Evolutionary conservation across 768 basidiomycete species (phyloP).

Genomic region (Polyporus arcularius): DNA sequence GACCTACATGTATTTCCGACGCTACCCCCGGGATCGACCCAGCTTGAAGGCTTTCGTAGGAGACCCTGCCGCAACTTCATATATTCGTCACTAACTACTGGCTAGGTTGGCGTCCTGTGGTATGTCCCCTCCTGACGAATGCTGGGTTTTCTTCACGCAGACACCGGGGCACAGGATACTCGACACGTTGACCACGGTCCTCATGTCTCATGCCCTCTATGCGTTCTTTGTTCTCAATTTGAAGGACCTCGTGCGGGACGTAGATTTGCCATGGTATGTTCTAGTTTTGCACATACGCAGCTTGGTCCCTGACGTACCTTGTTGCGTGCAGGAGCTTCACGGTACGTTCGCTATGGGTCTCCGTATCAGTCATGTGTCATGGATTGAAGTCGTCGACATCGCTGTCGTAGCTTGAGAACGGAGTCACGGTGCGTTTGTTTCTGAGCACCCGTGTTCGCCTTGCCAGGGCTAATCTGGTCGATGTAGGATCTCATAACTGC

Average conservation of each 20-base stretch:
- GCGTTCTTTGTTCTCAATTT: not conserved
- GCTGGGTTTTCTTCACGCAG: not conserved
- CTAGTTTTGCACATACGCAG: not conserved
- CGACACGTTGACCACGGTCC: not conserved
- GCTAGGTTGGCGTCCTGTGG: not conserved
- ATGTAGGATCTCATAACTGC: not conserved
- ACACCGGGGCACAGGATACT: not conserved
- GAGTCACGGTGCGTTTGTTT: not conserved
- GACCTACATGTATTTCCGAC: not conserved
- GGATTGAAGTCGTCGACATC: not conserved
- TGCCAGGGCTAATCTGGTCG: not conserved
- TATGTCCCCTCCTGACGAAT: not conserved
- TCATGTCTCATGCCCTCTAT: not conserved
- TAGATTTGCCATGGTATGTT: not conserved
- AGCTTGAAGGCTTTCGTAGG: not conserved
- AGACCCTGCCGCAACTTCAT: not conserved
- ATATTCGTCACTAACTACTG: not conserved
- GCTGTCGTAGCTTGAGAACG: not conserved
- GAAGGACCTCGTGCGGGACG: not conserved
- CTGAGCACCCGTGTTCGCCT: not conserved
- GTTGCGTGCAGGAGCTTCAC: not conserved
- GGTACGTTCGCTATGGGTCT: not conserved
- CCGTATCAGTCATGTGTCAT: not conserved
- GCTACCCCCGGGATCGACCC: not conserved
- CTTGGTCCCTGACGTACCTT: not conserved